Evolutionary conservation across 768 basidiomycete species (phyloP).

Genomic region (Xanthoconium stramineum): DNA sequence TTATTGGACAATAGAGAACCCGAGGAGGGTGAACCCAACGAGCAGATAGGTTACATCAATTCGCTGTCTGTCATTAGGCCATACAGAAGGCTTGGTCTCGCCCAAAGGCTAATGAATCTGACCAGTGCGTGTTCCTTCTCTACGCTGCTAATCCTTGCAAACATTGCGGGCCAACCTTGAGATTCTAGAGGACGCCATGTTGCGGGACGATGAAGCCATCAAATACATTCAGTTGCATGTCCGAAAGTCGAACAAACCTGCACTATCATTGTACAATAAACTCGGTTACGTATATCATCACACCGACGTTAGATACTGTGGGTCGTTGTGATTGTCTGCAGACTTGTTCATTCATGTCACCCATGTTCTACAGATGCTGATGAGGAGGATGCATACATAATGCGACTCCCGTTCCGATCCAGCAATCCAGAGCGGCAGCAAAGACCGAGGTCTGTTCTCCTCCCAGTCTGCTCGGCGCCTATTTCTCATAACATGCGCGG

Average conservation of each 20-base stretch:
- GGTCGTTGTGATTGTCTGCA: conserved; percentile 5
- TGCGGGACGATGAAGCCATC: conserved; percentile 12
- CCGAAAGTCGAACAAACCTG: conserved; percentile 27
- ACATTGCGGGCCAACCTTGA: neutral
- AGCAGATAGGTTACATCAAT: conserved; percentile 26
- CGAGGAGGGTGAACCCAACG: conserved; percentile 9
- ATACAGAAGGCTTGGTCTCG: conserved; percentile 30
- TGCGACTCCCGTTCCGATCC: conserved; percentile 17
- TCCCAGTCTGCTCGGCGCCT: neutral
- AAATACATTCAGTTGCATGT: conserved; percentile 28
- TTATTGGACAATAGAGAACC: conserved; percentile 22
- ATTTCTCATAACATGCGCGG: neutral
- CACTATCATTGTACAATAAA: conserved; percentile 21
- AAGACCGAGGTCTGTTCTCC: conserved; percentile 12
- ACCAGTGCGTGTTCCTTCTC: conserved; percentile 18
- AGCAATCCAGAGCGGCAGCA: neutral
- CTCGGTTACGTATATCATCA: conserved; percentile 22
- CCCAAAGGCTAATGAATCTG: conserved; percentile 24
- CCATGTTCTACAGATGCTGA: conserved; percentile 21
- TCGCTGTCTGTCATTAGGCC: conserved; percentile 28
- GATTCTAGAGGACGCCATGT: conserved; percentile 25
- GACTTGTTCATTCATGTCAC: neutral
- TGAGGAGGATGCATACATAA: conserved; percentile 24
- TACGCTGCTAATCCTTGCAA: neutral
- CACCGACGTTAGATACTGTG: conserved; percentile 25